These are phyloP conservation scores for Alternaria metachromatica DNA, from an alignment of 2,329 filamentous ascomycete genomes.

Conservation along the genomic window DNA sequence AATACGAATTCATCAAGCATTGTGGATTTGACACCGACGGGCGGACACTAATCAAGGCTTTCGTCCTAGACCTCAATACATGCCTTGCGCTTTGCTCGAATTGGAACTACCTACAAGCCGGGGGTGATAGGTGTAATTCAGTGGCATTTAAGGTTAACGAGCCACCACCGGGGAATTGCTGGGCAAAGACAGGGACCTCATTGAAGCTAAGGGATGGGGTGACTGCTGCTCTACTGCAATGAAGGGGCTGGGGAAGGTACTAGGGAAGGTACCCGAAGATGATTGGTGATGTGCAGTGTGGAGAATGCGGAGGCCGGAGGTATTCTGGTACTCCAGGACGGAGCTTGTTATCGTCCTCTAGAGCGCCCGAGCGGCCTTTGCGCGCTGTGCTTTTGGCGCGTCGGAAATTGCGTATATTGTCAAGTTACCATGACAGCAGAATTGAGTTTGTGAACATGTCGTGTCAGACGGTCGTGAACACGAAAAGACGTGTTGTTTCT, in stretches of 20 bases:
- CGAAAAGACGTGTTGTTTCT: neutral
- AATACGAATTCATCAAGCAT: neutral
- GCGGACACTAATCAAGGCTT: neutral
- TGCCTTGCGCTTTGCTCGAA: constrained; percentile 2
- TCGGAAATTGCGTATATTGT: neutral
- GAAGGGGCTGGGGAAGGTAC: neutral
- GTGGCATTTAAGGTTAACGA: neutral
- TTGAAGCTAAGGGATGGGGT: neutral
- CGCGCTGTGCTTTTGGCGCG: neutral
- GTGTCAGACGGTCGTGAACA: neutral
- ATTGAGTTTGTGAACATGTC: neutral
- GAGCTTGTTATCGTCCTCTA: neutral
- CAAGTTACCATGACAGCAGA: neutral
- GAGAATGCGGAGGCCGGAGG: neutral
- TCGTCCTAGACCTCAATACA: neutral
- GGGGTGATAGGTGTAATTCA: neutral
- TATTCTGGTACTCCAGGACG: neutral
- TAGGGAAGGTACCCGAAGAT: neutral
- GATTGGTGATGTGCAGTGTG: neutral
- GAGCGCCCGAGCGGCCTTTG: neutral
- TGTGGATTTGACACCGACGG: neutral
- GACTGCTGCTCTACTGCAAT: neutral
- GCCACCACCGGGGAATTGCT: neutral
- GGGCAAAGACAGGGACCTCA: neutral
- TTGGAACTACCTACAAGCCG: neutral